A percentile compares a stretch with the other conserved stretches of the same genome.
Evolutionary conservation across 1,284 basidiomycete species (phyloP).

Genomic region (Agroathelia rolfsii): DNA sequence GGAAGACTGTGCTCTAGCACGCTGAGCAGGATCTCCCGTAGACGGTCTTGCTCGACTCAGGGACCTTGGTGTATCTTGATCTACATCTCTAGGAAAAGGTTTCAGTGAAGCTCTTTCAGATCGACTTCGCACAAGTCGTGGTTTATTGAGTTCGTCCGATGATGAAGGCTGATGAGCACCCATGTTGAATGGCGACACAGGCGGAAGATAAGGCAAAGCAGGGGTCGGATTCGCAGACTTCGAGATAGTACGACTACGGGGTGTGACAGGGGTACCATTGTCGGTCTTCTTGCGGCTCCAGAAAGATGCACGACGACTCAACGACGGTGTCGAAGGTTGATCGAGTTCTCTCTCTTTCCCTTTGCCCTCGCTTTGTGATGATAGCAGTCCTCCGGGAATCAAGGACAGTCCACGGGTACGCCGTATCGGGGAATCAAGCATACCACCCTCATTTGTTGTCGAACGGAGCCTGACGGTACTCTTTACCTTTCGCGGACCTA

Average conservation of each 20-base stretch:
- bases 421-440: too few relatives aligned
- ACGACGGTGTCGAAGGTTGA: constrained; percentile 12
- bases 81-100: too few relatives aligned
- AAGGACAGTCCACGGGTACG: constrained; percentile 32
- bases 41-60: too few relatives aligned
- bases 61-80: too few relatives aligned
- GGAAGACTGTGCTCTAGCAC: too few relatives aligned
- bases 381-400: constrained; percentile 28
- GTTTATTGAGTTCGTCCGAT: constrained; percentile 13
- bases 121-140: constrained; percentile 38
- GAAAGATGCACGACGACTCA: constrained; percentile 44
- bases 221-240: constrained; percentile 5
- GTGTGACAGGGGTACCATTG: too few relatives aligned
- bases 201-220: constrained; percentile 33
- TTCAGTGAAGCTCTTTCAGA: constrained; percentile 31
- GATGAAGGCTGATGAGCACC: constrained; percentile 22
- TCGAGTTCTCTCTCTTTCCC: constrained; percentile 20
- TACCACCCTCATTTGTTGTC: too few relatives aligned
- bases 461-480: too few relatives aligned
- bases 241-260: too few relatives aligned
- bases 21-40: too few relatives aligned
- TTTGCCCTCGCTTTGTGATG: constrained; percentile 34
- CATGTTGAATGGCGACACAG: constrained; percentile 40
- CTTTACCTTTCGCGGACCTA: too few relatives aligned
- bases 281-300: constrained; percentile 32